These are phyloP conservation scores for Posidonia oceanica DNA, from an alignment of 116 monocot species.

Conservation along the genomic window DNA sequence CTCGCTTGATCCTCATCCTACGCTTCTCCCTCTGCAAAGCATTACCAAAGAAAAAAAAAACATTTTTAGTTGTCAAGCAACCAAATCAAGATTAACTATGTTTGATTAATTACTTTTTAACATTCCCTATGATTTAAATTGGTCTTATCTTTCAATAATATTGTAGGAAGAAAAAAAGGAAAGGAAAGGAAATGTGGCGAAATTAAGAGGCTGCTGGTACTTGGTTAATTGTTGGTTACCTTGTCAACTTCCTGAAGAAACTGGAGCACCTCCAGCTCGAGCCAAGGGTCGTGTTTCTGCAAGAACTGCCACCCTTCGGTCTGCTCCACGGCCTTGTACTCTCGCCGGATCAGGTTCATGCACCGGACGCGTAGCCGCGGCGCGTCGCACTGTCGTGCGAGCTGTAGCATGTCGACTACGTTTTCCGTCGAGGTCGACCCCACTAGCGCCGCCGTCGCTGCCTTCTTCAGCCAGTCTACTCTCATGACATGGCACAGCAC, in stretches of 20 bases:
- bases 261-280: conserved; percentile 60
- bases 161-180: no score
- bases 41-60: neutral
- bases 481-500: conserved; percentile 57
- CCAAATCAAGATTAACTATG: no score
- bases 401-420: conserved; percentile 49
- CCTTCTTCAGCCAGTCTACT: conserved; percentile 52
- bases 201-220: no score
- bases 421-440: conserved; percentile 10
- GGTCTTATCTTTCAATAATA: no score
- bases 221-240: conserved; percentile 13
- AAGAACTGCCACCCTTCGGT: conserved; percentile 71
- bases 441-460: conserved; percentile 28
- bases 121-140: no score
- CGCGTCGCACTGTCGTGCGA: conserved; percentile 52
- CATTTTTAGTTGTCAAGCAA: neutral
- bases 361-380: conserved; percentile 40
- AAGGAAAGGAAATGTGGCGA: no score
- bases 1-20: neutral
- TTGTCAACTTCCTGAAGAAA: conserved; percentile 32
- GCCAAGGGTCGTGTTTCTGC: conserved; percentile 36
- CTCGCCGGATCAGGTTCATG: conserved; percentile 29
- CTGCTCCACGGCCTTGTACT: conserved; percentile 34
- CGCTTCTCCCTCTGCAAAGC: neutral
- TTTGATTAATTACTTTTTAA: no score